Percentiles rank a stretch among this genome's conserved stretches.
Evolutionary conservation across 2,329 filamentous ascomycete genomes (phyloP).

Genomic region (Colletotrichum orbiculare): DNA sequence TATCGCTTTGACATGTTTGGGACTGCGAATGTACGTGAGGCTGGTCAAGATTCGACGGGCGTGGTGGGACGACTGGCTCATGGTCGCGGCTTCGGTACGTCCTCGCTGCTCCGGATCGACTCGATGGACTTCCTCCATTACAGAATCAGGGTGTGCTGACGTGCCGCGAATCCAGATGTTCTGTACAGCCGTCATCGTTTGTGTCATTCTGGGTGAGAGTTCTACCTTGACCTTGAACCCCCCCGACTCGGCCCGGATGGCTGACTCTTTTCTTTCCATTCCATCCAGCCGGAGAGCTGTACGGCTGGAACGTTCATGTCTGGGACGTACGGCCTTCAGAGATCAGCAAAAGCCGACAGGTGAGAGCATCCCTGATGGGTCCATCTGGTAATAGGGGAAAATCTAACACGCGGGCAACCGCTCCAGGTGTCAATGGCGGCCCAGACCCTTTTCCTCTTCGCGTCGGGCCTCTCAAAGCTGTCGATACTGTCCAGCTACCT

Average conservation of each 20-base stretch:
- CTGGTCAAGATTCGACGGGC: constrained; percentile 46
- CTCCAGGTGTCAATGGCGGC: constrained; percentile 52
- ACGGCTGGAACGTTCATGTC: constrained; percentile 52
- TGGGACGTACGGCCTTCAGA: constrained; percentile 47
- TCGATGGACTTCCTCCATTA: background rate
- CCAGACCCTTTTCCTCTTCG: constrained; percentile 52
- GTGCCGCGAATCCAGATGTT: constrained; percentile 41
- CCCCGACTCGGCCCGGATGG: background rate
- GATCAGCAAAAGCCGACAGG: constrained; percentile 42
- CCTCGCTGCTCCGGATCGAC: background rate
- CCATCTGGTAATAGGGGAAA: no score
- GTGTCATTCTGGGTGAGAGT: constrained; percentile 45
- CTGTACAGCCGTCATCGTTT: constrained; percentile 47
- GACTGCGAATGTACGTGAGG: constrained; percentile 52
- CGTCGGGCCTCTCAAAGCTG: constrained; percentile 51
- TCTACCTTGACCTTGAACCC: background rate
- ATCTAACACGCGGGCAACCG: background rate
- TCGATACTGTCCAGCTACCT: constrained; percentile 55
- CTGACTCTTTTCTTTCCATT: background rate
- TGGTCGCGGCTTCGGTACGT: constrained; percentile 51
- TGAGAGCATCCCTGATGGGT: background rate
- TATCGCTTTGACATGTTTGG: constrained; percentile 48
- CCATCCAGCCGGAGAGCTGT: constrained; percentile 43
- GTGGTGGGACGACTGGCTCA: constrained; percentile 55
- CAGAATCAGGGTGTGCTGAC: fast-evolving